Conservation (phyloP, 2,329 filamentous ascomycete genomes). For the Trichoderma sp. region DNA sequence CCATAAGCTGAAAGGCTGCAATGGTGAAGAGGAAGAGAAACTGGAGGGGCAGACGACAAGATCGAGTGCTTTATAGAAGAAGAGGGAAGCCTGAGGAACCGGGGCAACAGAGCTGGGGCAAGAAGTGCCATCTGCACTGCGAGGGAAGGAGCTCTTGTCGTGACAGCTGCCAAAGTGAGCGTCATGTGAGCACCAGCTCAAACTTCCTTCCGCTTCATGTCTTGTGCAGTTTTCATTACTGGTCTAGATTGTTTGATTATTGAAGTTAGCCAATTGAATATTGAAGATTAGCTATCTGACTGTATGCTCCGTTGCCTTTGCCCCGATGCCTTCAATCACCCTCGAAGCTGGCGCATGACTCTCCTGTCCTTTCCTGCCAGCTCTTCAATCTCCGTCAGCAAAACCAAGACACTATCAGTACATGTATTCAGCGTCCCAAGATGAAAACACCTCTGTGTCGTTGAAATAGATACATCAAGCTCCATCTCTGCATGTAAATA, state of each 20-base stretch:
- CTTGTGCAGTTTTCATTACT: not conserved
- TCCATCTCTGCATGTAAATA: not conserved
- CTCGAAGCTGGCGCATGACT: not conserved
- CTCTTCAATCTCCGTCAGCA: not conserved
- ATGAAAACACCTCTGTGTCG: not conserved
- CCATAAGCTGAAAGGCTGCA: not conserved
- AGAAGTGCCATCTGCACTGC: not conserved
- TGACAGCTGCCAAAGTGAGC: not conserved
- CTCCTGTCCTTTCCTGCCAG: not conserved
- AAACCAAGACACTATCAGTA: not conserved
- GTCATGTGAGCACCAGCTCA: not conserved
- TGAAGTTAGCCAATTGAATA: too few species aligned
- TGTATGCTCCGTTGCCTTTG: not conserved
- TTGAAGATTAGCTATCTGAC: not conserved
- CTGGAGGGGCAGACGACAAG: not conserved
- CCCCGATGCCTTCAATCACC: not conserved
- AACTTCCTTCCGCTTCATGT: not conserved
- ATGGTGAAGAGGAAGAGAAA: not conserved
- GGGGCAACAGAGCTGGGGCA: not conserved
- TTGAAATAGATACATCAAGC: not conserved
- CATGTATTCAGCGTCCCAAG: not conserved
- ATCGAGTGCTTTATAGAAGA: not conserved
- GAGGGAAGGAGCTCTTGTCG: not conserved
- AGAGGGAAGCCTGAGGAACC: not conserved
- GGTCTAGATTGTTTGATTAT: not conserved